Percentiles rank a stretch among this genome's conserved stretches.
Evolutionary conservation across 2,329 filamentous ascomycete genomes (phyloP).

Genomic region (Epichloe sibirici): DNA sequence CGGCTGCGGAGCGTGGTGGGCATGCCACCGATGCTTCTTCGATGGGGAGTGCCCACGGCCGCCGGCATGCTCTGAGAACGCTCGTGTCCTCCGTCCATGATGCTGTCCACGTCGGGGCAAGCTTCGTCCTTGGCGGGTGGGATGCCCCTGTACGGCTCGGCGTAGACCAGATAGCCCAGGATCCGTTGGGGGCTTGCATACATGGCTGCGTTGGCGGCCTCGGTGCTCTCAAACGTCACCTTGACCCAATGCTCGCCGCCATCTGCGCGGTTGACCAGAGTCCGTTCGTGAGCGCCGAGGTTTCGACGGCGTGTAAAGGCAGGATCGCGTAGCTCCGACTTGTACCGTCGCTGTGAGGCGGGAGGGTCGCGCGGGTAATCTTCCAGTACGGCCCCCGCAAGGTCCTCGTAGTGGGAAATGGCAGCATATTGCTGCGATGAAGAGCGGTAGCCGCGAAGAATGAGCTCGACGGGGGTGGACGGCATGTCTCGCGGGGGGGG

Average conservation of each 20-base stretch:
- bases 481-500: constrained; percentile 21
- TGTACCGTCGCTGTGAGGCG: constrained; percentile 55
- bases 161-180: constrained; percentile 57
- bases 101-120: constrained; percentile 39
- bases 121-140: constrained; percentile 53
- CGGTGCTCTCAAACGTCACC: constrained; percentile 63
- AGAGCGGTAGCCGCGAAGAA: constrained; percentile 68
- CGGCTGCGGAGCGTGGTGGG: constrained; percentile 25
- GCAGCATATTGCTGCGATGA: constrained; percentile 67
- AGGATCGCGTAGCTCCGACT: constrained; percentile 60
- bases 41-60: constrained; percentile 14
- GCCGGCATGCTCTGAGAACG: constrained; percentile 26
- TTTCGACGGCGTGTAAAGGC: constrained; percentile 53
- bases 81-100: constrained; percentile 18
- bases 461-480: constrained; percentile 54
- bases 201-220: constrained; percentile 57
- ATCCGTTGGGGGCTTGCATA: constrained; percentile 61
- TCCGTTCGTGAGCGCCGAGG: constrained; percentile 60
- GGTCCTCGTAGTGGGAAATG: constrained; percentile 75
- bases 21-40: constrained; percentile 17
- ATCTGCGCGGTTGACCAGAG: constrained; percentile 68
- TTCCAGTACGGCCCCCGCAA: constrained; percentile 80
- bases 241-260: constrained; percentile 90
- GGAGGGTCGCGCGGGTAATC: constrained; percentile 86
- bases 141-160: constrained; percentile 55